Conservation (phyloP, 176 grass and related monocot species). For the Aegilops umbellulata region DNA sequence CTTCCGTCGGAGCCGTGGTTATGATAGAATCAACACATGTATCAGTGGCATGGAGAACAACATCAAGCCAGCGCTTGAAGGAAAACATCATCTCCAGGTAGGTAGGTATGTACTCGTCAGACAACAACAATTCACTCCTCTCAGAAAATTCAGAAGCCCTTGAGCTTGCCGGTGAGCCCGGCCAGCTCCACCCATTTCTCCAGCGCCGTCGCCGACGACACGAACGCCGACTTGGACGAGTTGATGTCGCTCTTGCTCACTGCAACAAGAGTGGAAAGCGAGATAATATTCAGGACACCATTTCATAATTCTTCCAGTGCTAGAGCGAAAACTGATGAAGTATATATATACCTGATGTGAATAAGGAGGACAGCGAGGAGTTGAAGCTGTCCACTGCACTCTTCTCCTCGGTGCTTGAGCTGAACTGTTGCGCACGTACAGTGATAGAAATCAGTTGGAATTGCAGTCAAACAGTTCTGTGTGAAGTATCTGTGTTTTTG, state of each 20-base stretch:
- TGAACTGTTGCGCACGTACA: conserved; percentile 47
- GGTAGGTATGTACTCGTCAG: background rate
- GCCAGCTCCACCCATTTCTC: conserved; percentile 83
- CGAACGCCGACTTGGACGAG: conserved; percentile 79
- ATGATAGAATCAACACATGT: background rate
- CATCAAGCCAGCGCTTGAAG: no score
- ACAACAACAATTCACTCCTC: background rate
- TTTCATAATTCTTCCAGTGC: no score
- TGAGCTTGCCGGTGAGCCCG: conserved; percentile 69
- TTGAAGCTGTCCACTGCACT: conserved; percentile 66
- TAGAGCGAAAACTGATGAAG: background rate
- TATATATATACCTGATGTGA: conserved; percentile 57
- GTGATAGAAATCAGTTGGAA: background rate
- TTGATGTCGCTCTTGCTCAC: conserved; percentile 68
- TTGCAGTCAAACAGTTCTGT: no score
- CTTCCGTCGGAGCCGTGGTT: background rate
- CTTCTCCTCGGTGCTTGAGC: conserved; percentile 71
- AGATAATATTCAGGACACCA: background rate
- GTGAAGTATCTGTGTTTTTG: no score
- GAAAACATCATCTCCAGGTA: background rate
- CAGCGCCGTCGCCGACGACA: conserved; percentile 70
- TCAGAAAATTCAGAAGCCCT: conserved; percentile 75
- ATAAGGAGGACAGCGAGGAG: conserved; percentile 70
- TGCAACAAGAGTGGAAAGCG: conserved; percentile 12
- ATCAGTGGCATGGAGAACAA: background rate